Percentiles rank a stretch among this genome's conserved stretches.
These are phyloP conservation scores for Astragalus membranaceus DNA, from an alignment of 306 rosid genomes.

Conservation along the genomic window DNA sequence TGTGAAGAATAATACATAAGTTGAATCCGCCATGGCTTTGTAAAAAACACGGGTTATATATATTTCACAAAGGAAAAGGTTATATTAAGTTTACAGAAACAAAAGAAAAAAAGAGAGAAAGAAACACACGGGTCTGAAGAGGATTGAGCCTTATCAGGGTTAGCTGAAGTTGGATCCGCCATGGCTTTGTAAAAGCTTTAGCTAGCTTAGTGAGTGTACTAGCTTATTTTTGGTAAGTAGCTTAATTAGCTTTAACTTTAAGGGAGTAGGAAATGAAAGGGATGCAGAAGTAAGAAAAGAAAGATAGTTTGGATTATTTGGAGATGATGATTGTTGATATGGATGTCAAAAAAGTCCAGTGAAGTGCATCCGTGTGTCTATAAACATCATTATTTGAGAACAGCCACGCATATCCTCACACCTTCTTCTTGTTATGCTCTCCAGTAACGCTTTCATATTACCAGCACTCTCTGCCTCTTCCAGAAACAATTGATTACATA, in stretches of 20 bases:
- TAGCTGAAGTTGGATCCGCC: constrained; percentile 17
- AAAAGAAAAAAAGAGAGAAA: not conserved
- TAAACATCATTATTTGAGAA: not conserved
- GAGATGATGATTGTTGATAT: not conserved
- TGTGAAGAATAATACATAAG: too few species aligned
- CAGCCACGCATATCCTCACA: not conserved
- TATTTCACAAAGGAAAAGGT: too few species aligned
- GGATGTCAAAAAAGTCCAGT: not conserved
- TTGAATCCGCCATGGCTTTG: too few species aligned
- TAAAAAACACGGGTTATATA: too few species aligned
- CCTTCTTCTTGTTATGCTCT: not conserved
- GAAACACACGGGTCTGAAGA: constrained; percentile 24
- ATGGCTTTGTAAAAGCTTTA: constrained; percentile 10
- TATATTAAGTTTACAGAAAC: not conserved
- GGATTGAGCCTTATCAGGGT: not conserved
- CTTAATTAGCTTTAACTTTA: too few species aligned
- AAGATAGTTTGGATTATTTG: not conserved
- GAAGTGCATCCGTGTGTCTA: not conserved
- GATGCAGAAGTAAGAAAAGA: not conserved
- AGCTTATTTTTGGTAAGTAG: too few species aligned
- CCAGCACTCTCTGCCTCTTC: not conserved
- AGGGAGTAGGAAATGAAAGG: not conserved
- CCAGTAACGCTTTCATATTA: not conserved
- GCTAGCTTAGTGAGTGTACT: not conserved
- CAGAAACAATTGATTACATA: not conserved